Percentiles rank a stretch among this genome's conserved stretches.
phyloP scores from a whole-genome alignment of 2,329 filamentous ascomycete species.

The Hypoxylon sp. region DNA sequence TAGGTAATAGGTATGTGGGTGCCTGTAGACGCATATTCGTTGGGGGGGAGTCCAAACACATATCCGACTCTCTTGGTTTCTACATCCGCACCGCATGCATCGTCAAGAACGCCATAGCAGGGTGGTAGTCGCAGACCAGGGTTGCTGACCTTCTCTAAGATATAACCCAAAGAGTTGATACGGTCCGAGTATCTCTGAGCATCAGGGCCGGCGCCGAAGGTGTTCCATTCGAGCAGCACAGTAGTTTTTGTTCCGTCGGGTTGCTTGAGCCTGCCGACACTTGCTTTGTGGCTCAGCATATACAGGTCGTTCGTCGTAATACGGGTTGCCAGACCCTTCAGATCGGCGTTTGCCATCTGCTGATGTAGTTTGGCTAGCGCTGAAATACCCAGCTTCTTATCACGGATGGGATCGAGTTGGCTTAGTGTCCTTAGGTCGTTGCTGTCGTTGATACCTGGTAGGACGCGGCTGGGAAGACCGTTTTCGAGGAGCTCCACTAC shows the following conservation, averaged over 20 bases:
- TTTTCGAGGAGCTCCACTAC: background rate
- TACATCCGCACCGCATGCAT: constrained; percentile 5
- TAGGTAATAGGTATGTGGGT: background rate
- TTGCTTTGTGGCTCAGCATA: no score
- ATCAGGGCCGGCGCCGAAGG: background rate
- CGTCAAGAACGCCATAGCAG: constrained; percentile 22
- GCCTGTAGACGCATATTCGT: background rate
- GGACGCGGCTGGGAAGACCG: background rate
- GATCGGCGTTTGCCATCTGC: background rate
- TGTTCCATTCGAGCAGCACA: constrained; percentile 19
- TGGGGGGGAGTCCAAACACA: constrained; percentile 8
- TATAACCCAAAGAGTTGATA: constrained; percentile 18
- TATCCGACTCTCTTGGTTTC: constrained; percentile 4
- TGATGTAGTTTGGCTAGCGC: background rate
- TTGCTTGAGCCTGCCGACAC: background rate
- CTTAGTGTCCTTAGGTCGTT: background rate
- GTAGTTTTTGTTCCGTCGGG: background rate
- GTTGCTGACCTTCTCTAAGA: constrained; percentile 14
- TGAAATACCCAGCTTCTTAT: background rate
- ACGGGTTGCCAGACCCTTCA: background rate
- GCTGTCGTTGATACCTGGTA: background rate
- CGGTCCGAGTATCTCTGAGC: constrained; percentile 14
- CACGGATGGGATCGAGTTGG: background rate
- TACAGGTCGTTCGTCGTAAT: background rate
- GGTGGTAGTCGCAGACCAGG: constrained; percentile 9